Evolutionary conservation across 2,329 filamentous ascomycete species (phyloP).

Genomic region (Dactylellina haptotyla): DNA sequence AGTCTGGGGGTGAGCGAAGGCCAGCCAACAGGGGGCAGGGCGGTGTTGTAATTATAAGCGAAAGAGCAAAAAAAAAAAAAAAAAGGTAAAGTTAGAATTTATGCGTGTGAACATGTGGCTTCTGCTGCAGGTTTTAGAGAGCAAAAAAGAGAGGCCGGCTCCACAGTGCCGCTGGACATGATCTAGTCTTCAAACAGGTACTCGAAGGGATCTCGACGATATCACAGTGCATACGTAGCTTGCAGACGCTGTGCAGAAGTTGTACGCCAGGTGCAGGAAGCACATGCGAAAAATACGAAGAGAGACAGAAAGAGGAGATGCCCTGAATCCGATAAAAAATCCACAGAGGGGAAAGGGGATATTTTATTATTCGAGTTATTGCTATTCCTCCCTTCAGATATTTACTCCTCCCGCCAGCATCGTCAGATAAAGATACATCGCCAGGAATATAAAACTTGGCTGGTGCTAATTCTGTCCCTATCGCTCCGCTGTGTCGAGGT

Average conservation of each 20-base stretch:
- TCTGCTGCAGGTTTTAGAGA: slow-evolving; percentile 1
- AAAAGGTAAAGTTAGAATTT: neutral
- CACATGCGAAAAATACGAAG: slow-evolving; percentile 43
- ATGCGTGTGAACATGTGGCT: slow-evolving; percentile 27
- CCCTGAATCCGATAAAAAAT: slow-evolving; percentile 35
- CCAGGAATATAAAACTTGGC: too few species aligned
- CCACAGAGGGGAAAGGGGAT: slow-evolving; percentile 19
- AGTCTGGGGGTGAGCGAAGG: neutral
- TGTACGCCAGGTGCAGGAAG: slow-evolving; percentile 33
- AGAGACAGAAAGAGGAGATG: slow-evolving; percentile 15
- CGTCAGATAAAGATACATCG: too few species aligned
- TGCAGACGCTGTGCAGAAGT: slow-evolving; percentile 11
- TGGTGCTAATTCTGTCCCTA: too few species aligned
- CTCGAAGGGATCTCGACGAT: too few species aligned
- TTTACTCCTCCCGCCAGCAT: too few species aligned
- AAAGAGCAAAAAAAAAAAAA: neutral
- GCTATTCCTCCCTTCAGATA: too few species aligned
- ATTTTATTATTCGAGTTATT: neutral
- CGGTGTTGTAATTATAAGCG: neutral
- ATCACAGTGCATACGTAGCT: slow-evolving; percentile 51
- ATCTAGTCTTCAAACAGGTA: too few species aligned
- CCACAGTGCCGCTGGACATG: neutral
- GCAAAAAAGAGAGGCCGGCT: neutral
- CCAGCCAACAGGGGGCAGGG: too few species aligned
- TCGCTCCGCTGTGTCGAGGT: too few species aligned